These are phyloP conservation scores for Colletotrichum nymphaeae DNA, from an alignment of 2,329 filamentous ascomycete genomes.

Conservation along the genomic window DNA sequence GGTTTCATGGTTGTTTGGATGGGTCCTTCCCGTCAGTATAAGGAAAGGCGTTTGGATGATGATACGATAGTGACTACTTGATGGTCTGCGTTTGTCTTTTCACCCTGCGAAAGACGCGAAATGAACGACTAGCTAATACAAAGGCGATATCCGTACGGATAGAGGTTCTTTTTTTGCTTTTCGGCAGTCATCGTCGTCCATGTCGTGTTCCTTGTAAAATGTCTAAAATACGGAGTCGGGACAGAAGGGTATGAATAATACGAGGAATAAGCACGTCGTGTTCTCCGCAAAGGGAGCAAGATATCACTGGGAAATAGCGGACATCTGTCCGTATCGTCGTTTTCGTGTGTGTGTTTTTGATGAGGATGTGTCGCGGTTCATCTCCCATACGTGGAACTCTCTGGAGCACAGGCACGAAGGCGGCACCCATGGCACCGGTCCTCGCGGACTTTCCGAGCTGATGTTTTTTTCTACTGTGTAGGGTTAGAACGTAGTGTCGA, in stretches of 20 bases:
- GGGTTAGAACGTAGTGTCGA: not conserved
- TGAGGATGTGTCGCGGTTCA: constrained; percentile 3
- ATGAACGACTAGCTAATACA: constrained; percentile 25
- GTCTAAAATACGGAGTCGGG: constrained; percentile 8
- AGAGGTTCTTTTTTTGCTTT: constrained; percentile 13
- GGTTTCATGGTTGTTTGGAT: constrained; percentile 29
- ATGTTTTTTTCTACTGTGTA: not conserved
- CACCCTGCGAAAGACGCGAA: not conserved
- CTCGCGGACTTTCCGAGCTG: constrained; percentile 1
- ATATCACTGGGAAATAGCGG: constrained; percentile 3
- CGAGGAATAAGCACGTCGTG: not conserved
- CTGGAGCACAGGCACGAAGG: constrained; percentile 6
- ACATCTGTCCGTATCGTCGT: not conserved
- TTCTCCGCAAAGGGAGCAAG: not conserved
- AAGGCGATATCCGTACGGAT: not conserved
- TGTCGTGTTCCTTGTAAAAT: constrained; percentile 17
- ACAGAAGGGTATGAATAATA: constrained; percentile 16
- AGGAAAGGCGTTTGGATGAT: constrained; percentile 29
- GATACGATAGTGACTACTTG: constrained; percentile 15
- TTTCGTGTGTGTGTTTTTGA: not conserved
- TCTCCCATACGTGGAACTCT: constrained; percentile 2
- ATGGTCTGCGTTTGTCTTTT: constrained; percentile 23
- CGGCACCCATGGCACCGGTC: not conserved
- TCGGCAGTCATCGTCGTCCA: not conserved
- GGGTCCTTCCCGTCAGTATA: constrained; percentile 14